Conservation (phyloP, 495 filamentous ascomycete genomes). For the Friedmanniomyces endolithicus region DNA sequence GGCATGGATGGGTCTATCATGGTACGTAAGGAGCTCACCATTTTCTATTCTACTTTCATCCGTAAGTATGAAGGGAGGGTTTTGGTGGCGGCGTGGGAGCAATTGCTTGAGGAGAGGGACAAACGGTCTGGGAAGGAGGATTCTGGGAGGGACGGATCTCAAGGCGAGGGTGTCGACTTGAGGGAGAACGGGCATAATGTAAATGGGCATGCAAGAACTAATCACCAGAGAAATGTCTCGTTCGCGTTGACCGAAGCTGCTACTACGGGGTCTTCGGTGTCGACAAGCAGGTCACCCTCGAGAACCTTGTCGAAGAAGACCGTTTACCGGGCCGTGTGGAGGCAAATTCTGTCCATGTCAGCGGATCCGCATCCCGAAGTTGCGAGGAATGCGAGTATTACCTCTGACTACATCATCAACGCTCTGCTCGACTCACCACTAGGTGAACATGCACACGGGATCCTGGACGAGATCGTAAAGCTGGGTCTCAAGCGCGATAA, state of each 20-base stretch:
- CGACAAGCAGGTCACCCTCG: neutral
- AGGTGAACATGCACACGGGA: slow-evolving; percentile 49
- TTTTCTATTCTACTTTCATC: slow-evolving; percentile 89
- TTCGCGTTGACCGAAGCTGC: neutral
- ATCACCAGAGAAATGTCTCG: slow-evolving; percentile 3
- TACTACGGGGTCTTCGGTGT: too few species aligned
- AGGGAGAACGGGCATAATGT: neutral
- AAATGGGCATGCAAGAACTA: neutral
- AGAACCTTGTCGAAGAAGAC: slow-evolving; percentile 59
- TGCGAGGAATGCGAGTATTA: slow-evolving; percentile 62
- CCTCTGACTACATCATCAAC: slow-evolving; percentile 75
- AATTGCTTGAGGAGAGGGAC: slow-evolving; percentile 73
- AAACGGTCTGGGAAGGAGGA: slow-evolving; percentile 24
- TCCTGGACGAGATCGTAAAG: slow-evolving; percentile 51
- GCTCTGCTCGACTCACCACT: slow-evolving; percentile 65
- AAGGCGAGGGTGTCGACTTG: neutral
- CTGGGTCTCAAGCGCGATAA: slow-evolving; percentile 28
- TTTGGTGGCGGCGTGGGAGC: slow-evolving; percentile 80
- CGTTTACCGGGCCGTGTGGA: slow-evolving; percentile 85
- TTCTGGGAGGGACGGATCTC: neutral
- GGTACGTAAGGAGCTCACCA: slow-evolving; percentile 80
- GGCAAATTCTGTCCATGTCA: slow-evolving; percentile 76
- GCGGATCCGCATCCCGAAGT: slow-evolving; percentile 94
- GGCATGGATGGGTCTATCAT: slow-evolving; percentile 81
- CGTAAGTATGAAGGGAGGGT: slow-evolving; percentile 87